These are phyloP conservation scores for Ampelomyces quisqualis DNA, from an alignment of 2,329 filamentous ascomycete species.

Conservation along the genomic window DNA sequence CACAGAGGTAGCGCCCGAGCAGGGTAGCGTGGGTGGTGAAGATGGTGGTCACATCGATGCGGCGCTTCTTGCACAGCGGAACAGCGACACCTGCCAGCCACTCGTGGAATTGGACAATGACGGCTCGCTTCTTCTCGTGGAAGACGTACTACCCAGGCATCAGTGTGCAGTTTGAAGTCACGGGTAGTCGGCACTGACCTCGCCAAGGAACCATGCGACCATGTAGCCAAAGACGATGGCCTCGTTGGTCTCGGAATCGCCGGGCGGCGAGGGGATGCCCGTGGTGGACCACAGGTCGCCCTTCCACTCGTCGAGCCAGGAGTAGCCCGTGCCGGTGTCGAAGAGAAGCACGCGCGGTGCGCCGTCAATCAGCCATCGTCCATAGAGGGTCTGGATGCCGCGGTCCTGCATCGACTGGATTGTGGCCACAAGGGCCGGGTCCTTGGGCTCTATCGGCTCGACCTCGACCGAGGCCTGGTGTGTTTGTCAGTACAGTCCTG, in stretches of 20 bases:
- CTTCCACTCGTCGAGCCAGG: conserved; percentile 95
- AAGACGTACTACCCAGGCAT: conserved; percentile 70
- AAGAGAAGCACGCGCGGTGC: conserved; percentile 91
- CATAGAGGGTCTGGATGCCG: conserved; percentile 86
- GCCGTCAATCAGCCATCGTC: conserved; percentile 95
- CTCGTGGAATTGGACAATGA: conserved; percentile 98
- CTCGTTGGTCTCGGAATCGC: conserved; percentile 94
- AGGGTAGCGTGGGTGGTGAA: conserved; percentile 98
- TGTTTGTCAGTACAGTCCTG: conserved; percentile 21
- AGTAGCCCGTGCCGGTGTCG: conserved; percentile 90
- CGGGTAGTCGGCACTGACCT: conserved; percentile 58
- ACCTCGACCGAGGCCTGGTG: conserved; percentile 91
- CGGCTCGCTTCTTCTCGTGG: conserved; percentile 86
- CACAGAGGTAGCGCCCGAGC: conserved; percentile 92
- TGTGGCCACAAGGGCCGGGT: conserved; percentile 74
- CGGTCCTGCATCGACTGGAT: conserved; percentile 92
- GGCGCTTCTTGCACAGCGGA: conserved; percentile 86
- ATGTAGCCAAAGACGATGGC: conserved; percentile 96
- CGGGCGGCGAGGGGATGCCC: conserved; percentile 88
- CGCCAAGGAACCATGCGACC: conserved; percentile 96
- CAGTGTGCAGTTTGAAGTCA: conserved; percentile 10
- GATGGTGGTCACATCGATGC: conserved; percentile 95
- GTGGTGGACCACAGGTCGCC: conserved; percentile 89
- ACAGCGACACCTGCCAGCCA: conserved; percentile 95
- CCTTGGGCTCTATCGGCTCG: conserved; percentile 83